Evolutionary conservation across 495 filamentous ascomycete genomes (phyloP).

Genomic region (Friedmanniomyces endolithicus): DNA sequence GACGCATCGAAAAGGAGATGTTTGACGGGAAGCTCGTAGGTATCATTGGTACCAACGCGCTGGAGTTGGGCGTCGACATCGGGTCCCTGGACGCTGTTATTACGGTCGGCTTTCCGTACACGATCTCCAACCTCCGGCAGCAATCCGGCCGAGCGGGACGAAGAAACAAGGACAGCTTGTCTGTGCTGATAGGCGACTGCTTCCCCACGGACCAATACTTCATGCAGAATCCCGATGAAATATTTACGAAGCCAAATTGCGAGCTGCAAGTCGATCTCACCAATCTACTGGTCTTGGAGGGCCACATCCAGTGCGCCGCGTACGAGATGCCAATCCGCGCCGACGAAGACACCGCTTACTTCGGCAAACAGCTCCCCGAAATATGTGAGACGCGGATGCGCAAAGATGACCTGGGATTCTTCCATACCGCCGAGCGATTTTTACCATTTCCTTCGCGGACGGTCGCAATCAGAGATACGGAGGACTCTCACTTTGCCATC

Average conservation of each 20-base stretch:
- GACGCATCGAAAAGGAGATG: conserved; percentile 89
- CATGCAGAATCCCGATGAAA: conserved; percentile 91
- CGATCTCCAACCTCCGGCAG: conserved; percentile 84
- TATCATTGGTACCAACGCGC: conserved; percentile 83
- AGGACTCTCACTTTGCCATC: conserved; percentile 86
- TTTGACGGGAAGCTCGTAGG: conserved; percentile 89
- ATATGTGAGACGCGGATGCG: conserved; percentile 65
- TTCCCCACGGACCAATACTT: conserved; percentile 92
- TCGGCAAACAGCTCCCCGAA: conserved; percentile 58
- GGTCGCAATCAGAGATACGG: conserved; percentile 82
- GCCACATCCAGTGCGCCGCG: conserved; percentile 91
- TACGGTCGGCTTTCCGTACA: conserved; percentile 88
- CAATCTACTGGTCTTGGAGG: conserved; percentile 83
- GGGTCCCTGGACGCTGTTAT: conserved; percentile 89
- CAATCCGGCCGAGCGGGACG: conserved; percentile 90
- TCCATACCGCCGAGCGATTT: conserved; percentile 80
- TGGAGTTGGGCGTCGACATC: conserved; percentile 93
- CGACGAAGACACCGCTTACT: conserved; percentile 63
- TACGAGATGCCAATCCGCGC: conserved; percentile 85
- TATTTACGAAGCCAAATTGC: conserved; percentile 87
- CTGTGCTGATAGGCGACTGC: conserved; percentile 79
- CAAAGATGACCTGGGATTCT: conserved; percentile 67
- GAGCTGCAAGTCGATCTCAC: conserved; percentile 80
- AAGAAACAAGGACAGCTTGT: conserved; percentile 86
- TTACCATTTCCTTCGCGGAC: conserved; percentile 69